Evolutionary conservation across 1,284 basidiomycete genomes (phyloP).

Genomic region (Rhizopogon hawkerae): DNA sequence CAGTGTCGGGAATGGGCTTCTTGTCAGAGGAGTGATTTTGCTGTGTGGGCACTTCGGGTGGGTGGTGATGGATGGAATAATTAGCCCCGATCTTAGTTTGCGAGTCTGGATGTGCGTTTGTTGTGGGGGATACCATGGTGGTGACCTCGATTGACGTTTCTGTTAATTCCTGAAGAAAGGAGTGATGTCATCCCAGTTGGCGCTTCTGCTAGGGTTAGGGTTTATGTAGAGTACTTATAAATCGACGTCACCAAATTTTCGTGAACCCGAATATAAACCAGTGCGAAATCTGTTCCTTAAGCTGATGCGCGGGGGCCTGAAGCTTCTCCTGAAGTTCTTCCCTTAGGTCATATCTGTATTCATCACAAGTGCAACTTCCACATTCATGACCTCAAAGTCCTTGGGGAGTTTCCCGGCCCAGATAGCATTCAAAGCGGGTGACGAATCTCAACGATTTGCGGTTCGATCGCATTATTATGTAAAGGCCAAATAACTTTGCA

Average conservation of each 20-base stretch:
- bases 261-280: too few species aligned
- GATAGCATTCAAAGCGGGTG: slow-evolving; percentile 39
- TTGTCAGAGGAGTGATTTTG: not conserved
- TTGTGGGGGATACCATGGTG: not conserved
- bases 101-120: not conserved
- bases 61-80: not conserved
- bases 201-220: not conserved
- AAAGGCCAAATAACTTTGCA: slow-evolving; percentile 9
- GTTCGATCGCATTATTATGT: slow-evolving; percentile 52
- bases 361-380: not conserved
- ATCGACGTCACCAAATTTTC: not conserved
- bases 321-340: too few species aligned
- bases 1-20: slow-evolving; percentile 19
- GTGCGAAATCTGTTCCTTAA: too few species aligned
- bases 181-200: not conserved
- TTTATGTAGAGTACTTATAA: not conserved
- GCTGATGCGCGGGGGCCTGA: too few species aligned
- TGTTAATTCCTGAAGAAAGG: too few species aligned
- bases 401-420: slow-evolving; percentile 53
- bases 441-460: slow-evolving; percentile 42
- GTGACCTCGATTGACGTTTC: too few species aligned
- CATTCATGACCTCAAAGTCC: not conserved
- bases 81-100: not conserved
- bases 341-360: too few species aligned
- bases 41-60: not conserved